Evolutionary conservation across 2,329 filamentous ascomycete genomes (phyloP).

Genomic region (Epichloe scottii): DNA sequence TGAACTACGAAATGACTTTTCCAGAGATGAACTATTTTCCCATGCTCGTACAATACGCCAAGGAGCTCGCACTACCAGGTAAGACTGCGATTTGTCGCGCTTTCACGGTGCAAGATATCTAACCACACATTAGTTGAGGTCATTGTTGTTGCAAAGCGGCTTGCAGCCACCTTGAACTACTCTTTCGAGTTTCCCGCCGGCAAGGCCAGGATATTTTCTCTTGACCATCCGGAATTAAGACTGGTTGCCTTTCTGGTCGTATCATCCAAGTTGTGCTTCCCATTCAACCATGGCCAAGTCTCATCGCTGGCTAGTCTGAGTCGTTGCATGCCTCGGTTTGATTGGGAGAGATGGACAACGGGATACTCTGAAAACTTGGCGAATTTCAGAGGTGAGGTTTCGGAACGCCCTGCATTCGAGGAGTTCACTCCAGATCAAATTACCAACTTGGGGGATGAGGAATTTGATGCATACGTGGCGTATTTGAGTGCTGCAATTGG

Average conservation of each 20-base stretch:
- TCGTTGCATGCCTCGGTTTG: constrained; percentile 26
- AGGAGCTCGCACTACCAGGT: constrained; percentile 64
- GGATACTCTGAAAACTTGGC: constrained; percentile 24
- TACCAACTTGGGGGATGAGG: constrained; percentile 43
- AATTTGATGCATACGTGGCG: constrained; percentile 55
- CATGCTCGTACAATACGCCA: constrained; percentile 57
- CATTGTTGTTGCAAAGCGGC: constrained; percentile 22
- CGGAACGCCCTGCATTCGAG: constrained; percentile 27
- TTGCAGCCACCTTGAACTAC: constrained; percentile 40
- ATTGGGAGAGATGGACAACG: constrained; percentile 61
- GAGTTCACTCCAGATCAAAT: constrained; percentile 49
- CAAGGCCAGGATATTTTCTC: constrained; percentile 29
- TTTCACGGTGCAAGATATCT: constrained; percentile 9
- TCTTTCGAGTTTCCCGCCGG: constrained; percentile 37
- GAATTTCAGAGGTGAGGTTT: constrained; percentile 5
- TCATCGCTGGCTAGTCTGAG: constrained; percentile 13
- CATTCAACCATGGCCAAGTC: constrained; percentile 48
- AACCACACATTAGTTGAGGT: constrained; percentile 40
- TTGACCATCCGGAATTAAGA: constrained; percentile 62
- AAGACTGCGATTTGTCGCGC: constrained; percentile 16
- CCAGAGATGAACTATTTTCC: constrained; percentile 61
- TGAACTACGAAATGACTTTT: constrained; percentile 57
- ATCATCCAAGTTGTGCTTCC: constrained; percentile 67
- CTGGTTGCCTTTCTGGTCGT: constrained; percentile 61
- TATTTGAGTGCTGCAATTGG: constrained; percentile 21